Conservation (phyloP, 169 alveolate genomes). For the Amoebophrya sp. region DNA sequence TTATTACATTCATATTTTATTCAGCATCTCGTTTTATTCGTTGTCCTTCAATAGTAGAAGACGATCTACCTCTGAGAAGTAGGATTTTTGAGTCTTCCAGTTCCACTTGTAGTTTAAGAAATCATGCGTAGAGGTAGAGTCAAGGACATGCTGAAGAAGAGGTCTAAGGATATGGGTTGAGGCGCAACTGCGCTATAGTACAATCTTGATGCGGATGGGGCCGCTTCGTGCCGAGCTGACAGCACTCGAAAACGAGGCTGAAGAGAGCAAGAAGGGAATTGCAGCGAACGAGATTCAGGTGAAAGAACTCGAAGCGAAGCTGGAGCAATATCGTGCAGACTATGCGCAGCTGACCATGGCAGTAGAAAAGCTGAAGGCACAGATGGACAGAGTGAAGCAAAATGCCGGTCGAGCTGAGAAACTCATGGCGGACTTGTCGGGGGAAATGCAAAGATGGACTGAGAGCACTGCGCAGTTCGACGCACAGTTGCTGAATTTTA, state of each 20-base stretch:
- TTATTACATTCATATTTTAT: not conserved
- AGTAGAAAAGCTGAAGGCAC: conserved; percentile 77
- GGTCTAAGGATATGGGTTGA: conserved; percentile 91
- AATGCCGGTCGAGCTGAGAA: conserved; percentile 62
- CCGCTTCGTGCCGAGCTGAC: conserved; percentile 94
- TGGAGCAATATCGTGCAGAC: conserved; percentile 81
- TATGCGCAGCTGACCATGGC: conserved; percentile 85
- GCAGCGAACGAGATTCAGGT: conserved; percentile 80
- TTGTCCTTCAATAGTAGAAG: not conserved
- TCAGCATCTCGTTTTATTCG: not conserved
- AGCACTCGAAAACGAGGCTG: conserved; percentile 72
- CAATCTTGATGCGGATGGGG: conserved; percentile 78
- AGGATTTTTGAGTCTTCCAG: not conserved
- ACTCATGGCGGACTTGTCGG: conserved; percentile 67
- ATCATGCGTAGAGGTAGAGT: too few relatives aligned
- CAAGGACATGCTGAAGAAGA: too few relatives aligned
- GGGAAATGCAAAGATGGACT: conserved; percentile 86
- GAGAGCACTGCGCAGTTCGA: not conserved
- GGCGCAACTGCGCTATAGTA: conserved; percentile 72
- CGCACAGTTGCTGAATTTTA: not conserved
- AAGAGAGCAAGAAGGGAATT: conserved; percentile 69
- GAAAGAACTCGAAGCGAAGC: conserved; percentile 81
- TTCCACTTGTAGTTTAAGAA: not conserved
- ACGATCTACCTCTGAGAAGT: too few relatives aligned
- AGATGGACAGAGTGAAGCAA: conserved; percentile 71